Conservation (phyloP, 768 basidiomycete genomes). For the Melanogaster broomeanus region DNA sequence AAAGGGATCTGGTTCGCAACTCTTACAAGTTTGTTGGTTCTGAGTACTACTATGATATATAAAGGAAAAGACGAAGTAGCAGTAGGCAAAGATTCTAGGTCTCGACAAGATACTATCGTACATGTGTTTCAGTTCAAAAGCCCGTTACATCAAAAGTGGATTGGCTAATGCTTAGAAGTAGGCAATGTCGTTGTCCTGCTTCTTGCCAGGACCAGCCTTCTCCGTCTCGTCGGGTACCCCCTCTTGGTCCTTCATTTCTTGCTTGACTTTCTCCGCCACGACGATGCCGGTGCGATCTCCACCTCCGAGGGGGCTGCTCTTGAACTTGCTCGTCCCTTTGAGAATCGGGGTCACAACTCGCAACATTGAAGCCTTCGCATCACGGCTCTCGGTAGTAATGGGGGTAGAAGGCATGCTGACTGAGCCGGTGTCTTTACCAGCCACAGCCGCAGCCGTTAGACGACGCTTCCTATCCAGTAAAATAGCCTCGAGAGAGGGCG, state of each 20-base stretch:
- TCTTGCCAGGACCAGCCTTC: slow-evolving; percentile 37
- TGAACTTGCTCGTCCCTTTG: slow-evolving; percentile 62
- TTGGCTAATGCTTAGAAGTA: slow-evolving; percentile 22
- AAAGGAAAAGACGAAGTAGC: not conserved
- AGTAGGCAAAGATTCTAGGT: not conserved
- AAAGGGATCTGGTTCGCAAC: no score
- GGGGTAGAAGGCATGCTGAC: slow-evolving; percentile 4
- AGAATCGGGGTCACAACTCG: slow-evolving; percentile 17
- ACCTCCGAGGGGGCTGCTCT: slow-evolving; percentile 69
- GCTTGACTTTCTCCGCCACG: slow-evolving; percentile 52
- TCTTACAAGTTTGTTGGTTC: no score
- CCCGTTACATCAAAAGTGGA: not conserved
- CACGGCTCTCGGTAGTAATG: slow-evolving; percentile 15
- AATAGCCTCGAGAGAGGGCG: slow-evolving; percentile 65
- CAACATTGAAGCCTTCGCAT: slow-evolving; percentile 7
- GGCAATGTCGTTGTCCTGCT: slow-evolving; percentile 27
- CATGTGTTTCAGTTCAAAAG: not conserved
- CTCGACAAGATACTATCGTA: no score
- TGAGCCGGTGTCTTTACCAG: slow-evolving; percentile 15
- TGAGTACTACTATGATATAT: no score
- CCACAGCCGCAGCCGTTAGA: slow-evolving; percentile 26
- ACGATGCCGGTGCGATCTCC: slow-evolving; percentile 44
- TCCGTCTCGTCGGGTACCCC: slow-evolving; percentile 36
- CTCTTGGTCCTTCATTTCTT: slow-evolving; percentile 26
- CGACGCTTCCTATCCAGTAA: slow-evolving; percentile 68